phyloP scores from a whole-genome alignment of 2,329 filamentous ascomycete species.

The Claviceps paspali region DNA sequence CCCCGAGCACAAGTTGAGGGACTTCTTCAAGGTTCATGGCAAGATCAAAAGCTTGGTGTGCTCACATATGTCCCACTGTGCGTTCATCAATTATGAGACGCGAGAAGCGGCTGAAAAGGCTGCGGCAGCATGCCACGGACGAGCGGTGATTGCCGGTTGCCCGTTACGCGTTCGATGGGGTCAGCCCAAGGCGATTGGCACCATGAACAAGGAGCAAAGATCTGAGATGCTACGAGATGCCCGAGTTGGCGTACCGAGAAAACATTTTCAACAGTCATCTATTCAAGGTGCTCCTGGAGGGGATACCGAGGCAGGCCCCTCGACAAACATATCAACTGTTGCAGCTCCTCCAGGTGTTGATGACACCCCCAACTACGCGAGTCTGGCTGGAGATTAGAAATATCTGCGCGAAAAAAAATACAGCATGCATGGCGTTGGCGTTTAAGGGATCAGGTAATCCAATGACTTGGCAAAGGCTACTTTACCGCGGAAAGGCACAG shows the following conservation, averaged over 20 bases:
- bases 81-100: conserved; percentile 87
- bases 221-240: conserved; percentile 67
- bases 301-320: conserved; percentile 12
- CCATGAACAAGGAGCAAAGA: conserved; percentile 75
- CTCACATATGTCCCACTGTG: conserved; percentile 93
- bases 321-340: conserved; percentile 26
- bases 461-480: not conserved
- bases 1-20: conserved; percentile 78
- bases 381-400: conserved; percentile 61
- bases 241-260: conserved; percentile 21
- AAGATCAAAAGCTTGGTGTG: conserved; percentile 87
- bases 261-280: conserved; percentile 13
- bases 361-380: conserved; percentile 65
- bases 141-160: conserved; percentile 79
- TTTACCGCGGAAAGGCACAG: conserved; percentile 1
- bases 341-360: conserved; percentile 67
- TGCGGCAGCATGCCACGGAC: conserved; percentile 70
- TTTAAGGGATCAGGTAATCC: conserved; percentile 7
- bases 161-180: conserved; percentile 87
- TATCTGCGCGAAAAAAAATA: no score
- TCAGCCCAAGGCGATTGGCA: conserved; percentile 79
- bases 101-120: conserved; percentile 76
- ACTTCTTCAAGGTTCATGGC: conserved; percentile 79
- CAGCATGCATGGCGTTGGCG: conserved; percentile 14
- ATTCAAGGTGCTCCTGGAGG: conserved; percentile 25